Evolutionary conservation across 306 rosid species (phyloP).

Genomic region (Cyclanthera cordifolia): DNA sequence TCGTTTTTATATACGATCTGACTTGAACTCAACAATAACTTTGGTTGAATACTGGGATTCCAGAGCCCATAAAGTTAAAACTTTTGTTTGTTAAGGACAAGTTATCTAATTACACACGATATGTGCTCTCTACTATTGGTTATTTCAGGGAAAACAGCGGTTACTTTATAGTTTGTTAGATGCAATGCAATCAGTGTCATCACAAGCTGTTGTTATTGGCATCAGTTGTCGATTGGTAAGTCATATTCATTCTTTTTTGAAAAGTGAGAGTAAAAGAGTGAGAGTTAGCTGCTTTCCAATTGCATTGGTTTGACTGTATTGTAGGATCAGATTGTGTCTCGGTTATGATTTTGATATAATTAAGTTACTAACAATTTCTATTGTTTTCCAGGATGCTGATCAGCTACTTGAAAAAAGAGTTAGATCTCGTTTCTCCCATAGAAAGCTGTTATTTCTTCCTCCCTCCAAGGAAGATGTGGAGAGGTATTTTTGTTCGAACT

Average conservation of each 20-base stretch:
- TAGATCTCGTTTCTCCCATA: constrained; percentile 86
- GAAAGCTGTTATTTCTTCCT: constrained; percentile 76
- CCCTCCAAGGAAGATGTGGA: constrained; percentile 52
- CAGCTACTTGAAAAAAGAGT: constrained; percentile 91
- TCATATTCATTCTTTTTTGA: constrained; percentile 16
- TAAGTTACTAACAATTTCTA: constrained; percentile 13
- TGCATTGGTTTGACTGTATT: not conserved
- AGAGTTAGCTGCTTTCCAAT: not conserved
- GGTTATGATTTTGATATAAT: constrained; percentile 1
- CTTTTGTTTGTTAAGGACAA: not conserved
- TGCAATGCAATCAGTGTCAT: constrained; percentile 82
- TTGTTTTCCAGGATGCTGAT: constrained; percentile 72
- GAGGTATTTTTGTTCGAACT: constrained; percentile 30
- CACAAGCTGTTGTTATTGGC: constrained; percentile 87
- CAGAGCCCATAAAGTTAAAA: not conserved
- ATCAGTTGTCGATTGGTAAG: constrained; percentile 76
- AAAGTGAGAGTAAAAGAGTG: not conserved
- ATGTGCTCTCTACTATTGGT: not conserved
- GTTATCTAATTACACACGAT: not conserved
- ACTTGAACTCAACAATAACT: not conserved
- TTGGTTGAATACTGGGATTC: not conserved
- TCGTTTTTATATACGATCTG: not conserved
- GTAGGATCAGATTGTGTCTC: not conserved
- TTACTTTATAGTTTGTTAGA: constrained; percentile 82
- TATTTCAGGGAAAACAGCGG: constrained; percentile 72